Evolutionary conservation across 768 basidiomycete species (phyloP).

Genomic region (Rossbeevera mucosa): DNA sequence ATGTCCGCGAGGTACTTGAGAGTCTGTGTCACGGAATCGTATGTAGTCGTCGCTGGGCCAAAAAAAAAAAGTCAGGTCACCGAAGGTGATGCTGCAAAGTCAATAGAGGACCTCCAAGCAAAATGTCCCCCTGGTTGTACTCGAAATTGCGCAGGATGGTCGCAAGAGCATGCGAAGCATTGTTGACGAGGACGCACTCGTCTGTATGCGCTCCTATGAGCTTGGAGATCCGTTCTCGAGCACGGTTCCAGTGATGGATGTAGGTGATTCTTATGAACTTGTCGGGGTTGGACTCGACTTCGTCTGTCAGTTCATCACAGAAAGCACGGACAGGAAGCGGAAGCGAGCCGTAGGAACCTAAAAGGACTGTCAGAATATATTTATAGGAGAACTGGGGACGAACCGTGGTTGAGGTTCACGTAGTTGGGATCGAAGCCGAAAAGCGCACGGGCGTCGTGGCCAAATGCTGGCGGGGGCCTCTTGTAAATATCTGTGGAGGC

Average conservation of each 20-base stretch:
- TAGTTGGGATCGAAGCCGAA: slow-evolving; percentile 57
- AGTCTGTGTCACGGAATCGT: slow-evolving; percentile 49
- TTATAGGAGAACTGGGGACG: background rate
- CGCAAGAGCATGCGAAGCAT: slow-evolving; percentile 41
- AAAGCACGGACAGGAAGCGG: slow-evolving; percentile 49
- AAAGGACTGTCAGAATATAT: background rate
- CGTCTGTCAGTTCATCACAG: slow-evolving; percentile 37
- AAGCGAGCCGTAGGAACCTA: slow-evolving; percentile 58
- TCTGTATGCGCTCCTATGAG: slow-evolving; percentile 49
- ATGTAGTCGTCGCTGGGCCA: slow-evolving; percentile 51
- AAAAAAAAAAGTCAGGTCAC: background rate
- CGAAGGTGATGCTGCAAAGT: background rate
- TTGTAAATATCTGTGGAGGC: slow-evolving; percentile 18
- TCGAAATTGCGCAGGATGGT: slow-evolving; percentile 63
- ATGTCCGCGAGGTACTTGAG: slow-evolving; percentile 52
- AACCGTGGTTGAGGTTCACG: slow-evolving; percentile 64
- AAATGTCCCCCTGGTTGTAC: slow-evolving; percentile 50
- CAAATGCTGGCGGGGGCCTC: slow-evolving; percentile 43
- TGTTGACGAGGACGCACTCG: slow-evolving; percentile 49
- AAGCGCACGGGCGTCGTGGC: slow-evolving; percentile 49
- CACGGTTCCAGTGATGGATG: slow-evolving; percentile 33
- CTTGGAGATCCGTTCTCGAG: slow-evolving; percentile 44
- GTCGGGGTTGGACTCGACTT: slow-evolving; percentile 54
- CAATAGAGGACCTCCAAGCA: slow-evolving; percentile 40
- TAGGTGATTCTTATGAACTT: slow-evolving; percentile 43